Percentiles rank a stretch among this genome's conserved stretches.
phyloP scores from a whole-genome alignment of 2,329 filamentous ascomycete species.

The Aureobasidium lini region DNA sequence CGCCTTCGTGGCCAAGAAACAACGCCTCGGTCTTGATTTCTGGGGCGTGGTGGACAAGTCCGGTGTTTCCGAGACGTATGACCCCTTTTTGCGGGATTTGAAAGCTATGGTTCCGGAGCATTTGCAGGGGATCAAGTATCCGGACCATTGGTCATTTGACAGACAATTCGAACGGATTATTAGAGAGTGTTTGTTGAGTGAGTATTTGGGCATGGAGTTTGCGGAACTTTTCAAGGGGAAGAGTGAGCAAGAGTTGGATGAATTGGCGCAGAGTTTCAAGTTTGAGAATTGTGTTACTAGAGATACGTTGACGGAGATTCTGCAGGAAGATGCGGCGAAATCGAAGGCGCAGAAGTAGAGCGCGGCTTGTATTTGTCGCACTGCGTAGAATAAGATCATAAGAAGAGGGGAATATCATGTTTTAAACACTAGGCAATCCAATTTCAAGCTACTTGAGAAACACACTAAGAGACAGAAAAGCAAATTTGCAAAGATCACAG shows the following conservation, averaged over 20 bases:
- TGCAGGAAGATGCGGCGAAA: slow-evolving; percentile 36
- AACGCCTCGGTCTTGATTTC: slow-evolving; percentile 43
- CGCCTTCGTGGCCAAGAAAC: slow-evolving; percentile 51
- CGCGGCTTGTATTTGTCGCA: slow-evolving; percentile 3
- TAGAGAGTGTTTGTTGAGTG: slow-evolving; percentile 16
- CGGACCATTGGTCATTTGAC: slow-evolving; percentile 15
- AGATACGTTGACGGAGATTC: slow-evolving; percentile 44
- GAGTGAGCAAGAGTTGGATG: slow-evolving; percentile 46
- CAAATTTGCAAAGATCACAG: no score
- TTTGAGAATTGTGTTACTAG: slow-evolving; percentile 49
- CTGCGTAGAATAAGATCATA: no score
- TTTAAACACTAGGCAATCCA: no score
- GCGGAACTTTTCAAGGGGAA: slow-evolving; percentile 49
- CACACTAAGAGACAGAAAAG: no score
- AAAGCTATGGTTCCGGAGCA: slow-evolving; percentile 37
- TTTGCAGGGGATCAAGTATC: slow-evolving; percentile 16
- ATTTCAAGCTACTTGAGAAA: no score
- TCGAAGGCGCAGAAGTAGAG: neutral
- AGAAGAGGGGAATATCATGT: no score
- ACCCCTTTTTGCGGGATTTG: slow-evolving; percentile 14
- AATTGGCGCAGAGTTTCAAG: slow-evolving; percentile 46
- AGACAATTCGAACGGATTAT: slow-evolving; percentile 16
- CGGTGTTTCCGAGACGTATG: slow-evolving; percentile 10
- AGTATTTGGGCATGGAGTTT: slow-evolving; percentile 42
- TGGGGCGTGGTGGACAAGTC: slow-evolving; percentile 36